These are phyloP conservation scores for Ganoderma meredithae DNA, from an alignment of 1,284 basidiomycete genomes.

Conservation along the genomic window DNA sequence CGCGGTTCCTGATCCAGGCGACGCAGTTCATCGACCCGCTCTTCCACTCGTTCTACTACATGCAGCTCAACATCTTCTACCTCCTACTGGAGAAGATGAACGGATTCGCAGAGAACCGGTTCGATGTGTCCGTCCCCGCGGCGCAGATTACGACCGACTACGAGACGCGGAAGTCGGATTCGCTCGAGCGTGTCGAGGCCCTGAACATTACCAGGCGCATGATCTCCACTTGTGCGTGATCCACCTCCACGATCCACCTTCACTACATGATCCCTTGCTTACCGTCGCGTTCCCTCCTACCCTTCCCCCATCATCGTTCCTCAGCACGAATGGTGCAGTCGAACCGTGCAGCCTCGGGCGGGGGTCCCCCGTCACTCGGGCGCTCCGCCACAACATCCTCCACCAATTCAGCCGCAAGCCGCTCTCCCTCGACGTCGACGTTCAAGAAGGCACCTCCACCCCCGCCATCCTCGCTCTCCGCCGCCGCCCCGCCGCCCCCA, in stretches of 20 bases:
- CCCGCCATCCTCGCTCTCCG: conserved; percentile 46
- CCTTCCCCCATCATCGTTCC: conserved; percentile 3
- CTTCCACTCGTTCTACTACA: conserved; percentile 99
- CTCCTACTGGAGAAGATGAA: conserved; percentile 93
- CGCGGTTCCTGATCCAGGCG: conserved; percentile 88
- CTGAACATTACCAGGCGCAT: conserved; percentile 84
- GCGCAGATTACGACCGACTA: conserved; percentile 83
- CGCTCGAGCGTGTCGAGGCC: conserved; percentile 78
- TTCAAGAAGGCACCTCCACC: conserved; percentile 55
- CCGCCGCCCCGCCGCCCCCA: conserved; percentile 58
- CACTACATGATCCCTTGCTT: background rate
- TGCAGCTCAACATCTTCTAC: conserved; percentile 99
- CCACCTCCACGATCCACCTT: background rate
- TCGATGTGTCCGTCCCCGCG: conserved; percentile 72
- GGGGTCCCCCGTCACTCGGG: conserved; percentile 43
- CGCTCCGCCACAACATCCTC: conserved; percentile 50
- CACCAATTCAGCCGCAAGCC: conserved; percentile 45
- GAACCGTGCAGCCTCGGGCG: conserved; percentile 47
- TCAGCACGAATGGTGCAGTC: conserved; percentile 72
- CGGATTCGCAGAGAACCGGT: conserved; percentile 86
- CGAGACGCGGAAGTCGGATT: conserved; percentile 81
- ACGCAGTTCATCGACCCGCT: conserved; percentile 95
- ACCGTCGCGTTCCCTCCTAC: conserved; percentile 1
- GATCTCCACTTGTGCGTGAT: conserved; percentile 78
- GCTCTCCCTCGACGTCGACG: conserved; percentile 47